Evolutionary conservation across 2,329 filamentous ascomycete genomes (phyloP), one percentile per base, ranked within the genome.

Genomic region (Colletotrichum lini): DNA sequence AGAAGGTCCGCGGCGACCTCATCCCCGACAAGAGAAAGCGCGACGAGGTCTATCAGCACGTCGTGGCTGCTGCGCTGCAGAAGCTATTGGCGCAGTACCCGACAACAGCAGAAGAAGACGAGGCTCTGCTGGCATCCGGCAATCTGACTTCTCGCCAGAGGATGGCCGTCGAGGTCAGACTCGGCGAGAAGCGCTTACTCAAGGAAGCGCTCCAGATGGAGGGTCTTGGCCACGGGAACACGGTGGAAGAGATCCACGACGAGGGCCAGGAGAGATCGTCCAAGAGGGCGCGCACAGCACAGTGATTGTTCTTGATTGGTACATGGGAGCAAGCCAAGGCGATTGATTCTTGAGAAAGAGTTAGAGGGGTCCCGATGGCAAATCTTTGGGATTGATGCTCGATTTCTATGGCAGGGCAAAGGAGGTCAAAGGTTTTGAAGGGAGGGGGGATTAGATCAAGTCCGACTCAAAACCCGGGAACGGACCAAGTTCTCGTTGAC

Each of bases 171-270:
- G 83, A 88, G 61, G 92, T 95, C 45, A 88, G 93, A 70, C 81
- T 91, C 3, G 93, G 93, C 16, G 93, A 96, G 81, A 94, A 94
- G 79, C 85, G 86, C 74, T 83, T 95, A 7, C 78, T 95, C 30
- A 81, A 84, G 66, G 85, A 90, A 76, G 84, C 90, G 1, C 69
- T 72, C 10, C 60, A 63, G 21, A 75, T 80, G 16, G 73, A 80
- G 58, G 80, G 79, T 73, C 78, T 16, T 21, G 38, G 54, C n/a
- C n/a, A 50, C 35, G 4, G 35, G 35, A 35, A 63, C 26, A 71
- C 83, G 23, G 67, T 67, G 26, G 61, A 61, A 21, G 45, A 54
- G 13, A 23, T 44, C 67, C 26, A 72, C 42, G 72, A 76, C 35
- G 72, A 77, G n/a, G 76, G 79, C 59, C 72, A 76, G 57, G 77